phyloP scores from a whole-genome alignment of 805 yeast species.

The Wickerhamomyces hampshirensis region DNA sequence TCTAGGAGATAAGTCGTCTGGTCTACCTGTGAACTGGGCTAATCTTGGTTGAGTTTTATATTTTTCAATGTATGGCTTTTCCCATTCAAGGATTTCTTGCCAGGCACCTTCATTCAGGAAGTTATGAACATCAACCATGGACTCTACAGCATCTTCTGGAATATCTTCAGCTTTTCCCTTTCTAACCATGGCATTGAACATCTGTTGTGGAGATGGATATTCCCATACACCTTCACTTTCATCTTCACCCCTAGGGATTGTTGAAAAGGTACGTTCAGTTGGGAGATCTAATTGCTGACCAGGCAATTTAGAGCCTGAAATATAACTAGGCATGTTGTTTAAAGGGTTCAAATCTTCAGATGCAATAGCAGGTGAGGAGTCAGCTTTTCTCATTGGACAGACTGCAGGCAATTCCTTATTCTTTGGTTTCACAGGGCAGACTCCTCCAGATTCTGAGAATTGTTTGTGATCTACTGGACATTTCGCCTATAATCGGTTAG shows the following conservation, averaged over 20 bases:
- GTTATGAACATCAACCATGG: conserved; percentile 96
- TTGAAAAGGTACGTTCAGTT: conserved; percentile 75
- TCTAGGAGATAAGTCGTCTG: conserved; percentile 80
- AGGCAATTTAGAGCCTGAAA: conserved; percentile 64
- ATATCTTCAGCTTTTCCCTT: conserved; percentile 87
- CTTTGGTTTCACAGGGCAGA: conserved; percentile 37
- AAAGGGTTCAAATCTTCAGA: conserved; percentile 56
- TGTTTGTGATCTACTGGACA: conserved; percentile 39
- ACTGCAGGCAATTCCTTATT: conserved; percentile 28
- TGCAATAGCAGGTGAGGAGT: conserved; percentile 1
- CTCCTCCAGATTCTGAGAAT: too few relatives aligned
- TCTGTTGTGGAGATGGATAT: conserved; percentile 98
- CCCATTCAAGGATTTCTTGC: conserved; percentile 94
- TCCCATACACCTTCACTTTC: conserved; percentile 84
- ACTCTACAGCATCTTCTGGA: conserved; percentile 92
- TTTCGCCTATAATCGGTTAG: conserved; percentile 14
- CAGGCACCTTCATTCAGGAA: conserved; percentile 97
- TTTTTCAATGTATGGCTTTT: conserved; percentile 55
- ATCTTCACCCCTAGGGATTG: conserved; percentile 78
- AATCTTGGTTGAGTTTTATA: conserved; percentile 67
- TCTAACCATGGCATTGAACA: conserved; percentile 95
- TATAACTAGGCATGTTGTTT: conserved; percentile 80
- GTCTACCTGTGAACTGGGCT: conserved; percentile 85
- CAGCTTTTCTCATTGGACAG: conserved; percentile 34
- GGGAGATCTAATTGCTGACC: conserved; percentile 80